Base-by-base conservation (phyloP, 2,329 filamentous ascomycete genomes). In the Rutstroemia sp. region DNA sequence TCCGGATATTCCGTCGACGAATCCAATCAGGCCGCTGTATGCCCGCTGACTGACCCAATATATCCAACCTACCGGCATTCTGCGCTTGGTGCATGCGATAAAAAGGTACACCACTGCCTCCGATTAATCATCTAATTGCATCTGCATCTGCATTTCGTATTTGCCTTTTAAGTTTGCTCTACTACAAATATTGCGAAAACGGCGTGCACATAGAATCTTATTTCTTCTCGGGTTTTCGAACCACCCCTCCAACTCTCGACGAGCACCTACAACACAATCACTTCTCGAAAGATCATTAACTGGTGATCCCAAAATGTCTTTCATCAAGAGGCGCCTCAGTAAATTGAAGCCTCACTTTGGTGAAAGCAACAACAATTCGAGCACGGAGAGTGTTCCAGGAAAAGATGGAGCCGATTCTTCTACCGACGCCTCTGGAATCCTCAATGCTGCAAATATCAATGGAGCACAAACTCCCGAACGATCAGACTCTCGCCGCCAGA, bases 301-400 rank as follows among this genome's bases (percentile, higher is more conserved):
- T 12, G 27, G 8, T 3, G 0, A 5, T 23, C 9, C 37, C 53
- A 63, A 54, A 16, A 68, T 68, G 66, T 65, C 63, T 37, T 64
- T 67, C 57, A 41, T 68, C 48, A 67, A 64, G 62, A 68, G 66
- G 45, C 62, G 60, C 9, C 61, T 68, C 49, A 57, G 49, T 44
- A 68, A 65, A 54, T 46, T 67, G 23, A 63, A 60, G 56, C 59
- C 60, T 49, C 52, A 25, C 38, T 34, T 38, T 1, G 52, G 57
- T 2, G 49, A 58, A n/a, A 48, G 38, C 19, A 49, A 48, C n/a
- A 44, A 54, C 38, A 49, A 54, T 48, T 42, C 58, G 3, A 48
- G 54, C 44, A 61, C 37, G 8, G 55, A 60, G 56, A 54, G 47
- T 16, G 30, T 50, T 1, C 54, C 61, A 4, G 58, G 53, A 10